Evolutionary conservation across 2,329 filamentous ascomycete species (phyloP), one percentile per base, ranked within the genome.

Genomic region (Aspergillus intermedius): DNA sequence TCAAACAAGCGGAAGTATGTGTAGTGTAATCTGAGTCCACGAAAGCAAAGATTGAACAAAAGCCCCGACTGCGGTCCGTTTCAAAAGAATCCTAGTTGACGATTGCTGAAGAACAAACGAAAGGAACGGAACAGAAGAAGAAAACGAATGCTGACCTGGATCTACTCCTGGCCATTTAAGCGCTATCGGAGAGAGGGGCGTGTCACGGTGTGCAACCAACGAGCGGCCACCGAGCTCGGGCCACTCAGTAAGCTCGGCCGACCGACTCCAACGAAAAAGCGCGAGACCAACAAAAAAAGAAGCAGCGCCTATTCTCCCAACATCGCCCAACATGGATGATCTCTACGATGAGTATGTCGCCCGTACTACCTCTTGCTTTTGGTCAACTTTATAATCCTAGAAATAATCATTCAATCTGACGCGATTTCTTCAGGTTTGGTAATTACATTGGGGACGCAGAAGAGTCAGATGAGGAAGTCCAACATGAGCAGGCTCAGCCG

Each of bases 391-490:
- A 9, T 6, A 10, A 25, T 10, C 45, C 25, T 30, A 10, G 10
- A 5, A 30, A 30, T 25, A 23, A 40, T 46, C 57, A 58, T 50
- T 63, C 54, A 28, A 49, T 41, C 62, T 60, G 60, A 53, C 49
- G 37, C 7, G 37, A 32, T 35, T 42, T 44, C 35, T 30, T 40
- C 59, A 94, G 89, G 77, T 97, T 97, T 74, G 91, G 91, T 65
- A 97, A 97, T 76, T 97, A 93, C 73, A 95, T 97, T 67, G 93
- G 93, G 65, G 93, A 96, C 72, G 88, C 88, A 63, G 86, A 84
- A 68, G 86, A 86, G 68, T 93, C 88, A 49, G 91, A 95, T 65
- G 91, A 91, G 63, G 91, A 88, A 60, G 83, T 89, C 66, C 81
- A 82, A 63, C 83, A 85, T 67, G 81, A 83, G 59, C 84, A 87